Evolutionary conservation across 129 eudicot genomes (phyloP), one percentile per base, ranked within the genome.

Genomic region (Chrysanthemum lavandulifolium): DNA sequence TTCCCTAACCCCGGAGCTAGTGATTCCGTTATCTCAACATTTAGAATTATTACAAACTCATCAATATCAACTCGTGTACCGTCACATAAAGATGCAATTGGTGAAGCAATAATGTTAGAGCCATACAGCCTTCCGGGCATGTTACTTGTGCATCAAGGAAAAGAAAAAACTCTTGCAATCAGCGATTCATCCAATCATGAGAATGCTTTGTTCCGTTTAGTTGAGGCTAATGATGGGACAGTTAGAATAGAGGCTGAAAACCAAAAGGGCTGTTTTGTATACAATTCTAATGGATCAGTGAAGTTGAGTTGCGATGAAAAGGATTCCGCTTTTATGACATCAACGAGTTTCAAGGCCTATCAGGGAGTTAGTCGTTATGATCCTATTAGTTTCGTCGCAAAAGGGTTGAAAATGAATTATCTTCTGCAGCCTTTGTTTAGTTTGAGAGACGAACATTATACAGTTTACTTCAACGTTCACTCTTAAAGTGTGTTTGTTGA

Each of bases 351-450:
- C 51, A 61, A 45, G 70, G 13, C 76, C 78, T 74, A 59, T 13
- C 73, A 81, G n/a, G 98, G 98, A 45, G 67, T 86, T 15, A 86
- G 88, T 70, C 54, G 64, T 65, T 94, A 94, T 82, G 79, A 88
- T 88, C 91, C 93, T 27, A 84, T 94, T n/a, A 94, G 97, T 79
- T 94, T 94, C 58, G 82, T 90, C 23, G 97, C 93, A 2, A 94
- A 84, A 77, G 98, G 98, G 62, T 19, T 53, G 27, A 75, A 74
- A 4, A 81, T 83, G 71, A 83, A 85, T 72, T 94, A 84, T 79
- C 68, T 90, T 57, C 55, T 94, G 71, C 79, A 80, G 50, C 98
- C 98, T 18, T 74, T 94, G 73, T 65, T 79, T 74, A 86, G 96
- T 79, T 67, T 94, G 69, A 87, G 86, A 64, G 98, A 94, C 78